Evolutionary conservation across 805 yeast species (phyloP).

Genomic region (Yamadazyma endophytica): DNA sequence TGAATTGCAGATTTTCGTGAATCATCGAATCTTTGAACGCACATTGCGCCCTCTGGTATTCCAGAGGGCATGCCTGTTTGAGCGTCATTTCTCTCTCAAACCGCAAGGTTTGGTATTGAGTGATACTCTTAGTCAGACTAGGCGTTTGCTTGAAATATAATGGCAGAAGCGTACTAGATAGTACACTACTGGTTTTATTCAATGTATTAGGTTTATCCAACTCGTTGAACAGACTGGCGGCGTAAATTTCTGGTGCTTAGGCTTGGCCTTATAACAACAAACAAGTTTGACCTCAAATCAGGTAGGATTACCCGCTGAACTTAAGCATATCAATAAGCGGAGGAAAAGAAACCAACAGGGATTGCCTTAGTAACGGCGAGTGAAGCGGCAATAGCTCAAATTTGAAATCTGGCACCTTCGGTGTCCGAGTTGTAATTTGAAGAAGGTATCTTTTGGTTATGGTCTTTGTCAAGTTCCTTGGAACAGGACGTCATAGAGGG

Average conservation of each 20-base stretch:
- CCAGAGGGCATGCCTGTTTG: conserved; percentile 20
- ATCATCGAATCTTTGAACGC: conserved; percentile 45
- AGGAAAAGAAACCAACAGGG: conserved; percentile 45
- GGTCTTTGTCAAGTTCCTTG: conserved; percentile 24
- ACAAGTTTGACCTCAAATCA: conserved; percentile 36
- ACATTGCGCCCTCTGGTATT: conserved; percentile 40
- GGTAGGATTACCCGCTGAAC: conserved; percentile 39
- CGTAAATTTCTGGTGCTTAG: conserved; percentile 4
- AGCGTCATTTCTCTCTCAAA: conserved; percentile 31
- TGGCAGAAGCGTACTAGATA: conserved; percentile 15
- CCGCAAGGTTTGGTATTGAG: conserved; percentile 26
- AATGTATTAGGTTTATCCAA: conserved; percentile 13
- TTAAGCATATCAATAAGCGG: conserved; percentile 44
- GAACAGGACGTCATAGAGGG: conserved; percentile 35
- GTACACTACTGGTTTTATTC: conserved; percentile 5
- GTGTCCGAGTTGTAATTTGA: conserved; percentile 38
- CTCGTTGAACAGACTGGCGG: conserved; percentile 8
- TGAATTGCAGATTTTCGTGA: conserved; percentile 20
- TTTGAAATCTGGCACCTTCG: conserved; percentile 38
- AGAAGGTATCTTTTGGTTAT: conserved; percentile 27
- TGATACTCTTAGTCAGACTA: conserved; percentile 18
- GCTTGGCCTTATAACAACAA: conserved; percentile 14
- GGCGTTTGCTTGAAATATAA: conserved; percentile 25
- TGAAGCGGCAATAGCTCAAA: conserved; percentile 35
- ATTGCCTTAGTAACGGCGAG: conserved; percentile 44